Evolutionary conservation across 129 eudicot species (phyloP).

Genomic region (Ambrosia artemisiifolia): DNA sequence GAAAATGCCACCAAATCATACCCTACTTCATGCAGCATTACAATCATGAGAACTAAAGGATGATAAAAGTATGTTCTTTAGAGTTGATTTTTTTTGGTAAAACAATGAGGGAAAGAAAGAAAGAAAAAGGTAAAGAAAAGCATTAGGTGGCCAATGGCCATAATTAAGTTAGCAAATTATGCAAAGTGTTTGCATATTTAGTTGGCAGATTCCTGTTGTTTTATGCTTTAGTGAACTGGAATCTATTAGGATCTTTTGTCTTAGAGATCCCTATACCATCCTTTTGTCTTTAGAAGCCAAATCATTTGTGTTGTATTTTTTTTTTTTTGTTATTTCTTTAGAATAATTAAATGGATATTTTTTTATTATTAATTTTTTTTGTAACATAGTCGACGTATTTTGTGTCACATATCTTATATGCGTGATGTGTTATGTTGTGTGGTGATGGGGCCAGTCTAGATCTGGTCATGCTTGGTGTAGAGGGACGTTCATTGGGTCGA

Average conservation of each 20-base stretch:
- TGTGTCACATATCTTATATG: not conserved
- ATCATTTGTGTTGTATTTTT: not conserved
- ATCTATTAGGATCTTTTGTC: slow-evolving; percentile 2
- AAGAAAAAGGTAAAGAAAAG: not conserved
- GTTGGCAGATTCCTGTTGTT: not conserved
- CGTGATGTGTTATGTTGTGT: not conserved
- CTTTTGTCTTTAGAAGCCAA: not conserved
- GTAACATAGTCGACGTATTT: not conserved
- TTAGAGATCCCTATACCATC: not conserved
- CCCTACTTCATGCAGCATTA: no score
- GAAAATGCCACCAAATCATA: no score
- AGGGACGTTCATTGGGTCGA: not conserved
- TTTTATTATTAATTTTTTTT: not conserved
- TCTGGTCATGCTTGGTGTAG: not conserved
- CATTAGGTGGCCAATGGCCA: not conserved
- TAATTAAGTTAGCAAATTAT: not conserved
- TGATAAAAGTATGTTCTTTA: not conserved
- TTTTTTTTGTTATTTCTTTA: not conserved
- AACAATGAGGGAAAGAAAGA: not conserved
- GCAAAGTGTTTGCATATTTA: not conserved
- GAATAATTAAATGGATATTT: not conserved
- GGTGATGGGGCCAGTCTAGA: no score
- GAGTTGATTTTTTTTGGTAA: not conserved
- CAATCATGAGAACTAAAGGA: no score
- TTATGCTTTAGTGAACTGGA: not conserved